Evolutionary conservation across 768 basidiomycete genomes (phyloP), one percentile per base, ranked within the genome.

Genomic region (Exidia glandulosa): DNA sequence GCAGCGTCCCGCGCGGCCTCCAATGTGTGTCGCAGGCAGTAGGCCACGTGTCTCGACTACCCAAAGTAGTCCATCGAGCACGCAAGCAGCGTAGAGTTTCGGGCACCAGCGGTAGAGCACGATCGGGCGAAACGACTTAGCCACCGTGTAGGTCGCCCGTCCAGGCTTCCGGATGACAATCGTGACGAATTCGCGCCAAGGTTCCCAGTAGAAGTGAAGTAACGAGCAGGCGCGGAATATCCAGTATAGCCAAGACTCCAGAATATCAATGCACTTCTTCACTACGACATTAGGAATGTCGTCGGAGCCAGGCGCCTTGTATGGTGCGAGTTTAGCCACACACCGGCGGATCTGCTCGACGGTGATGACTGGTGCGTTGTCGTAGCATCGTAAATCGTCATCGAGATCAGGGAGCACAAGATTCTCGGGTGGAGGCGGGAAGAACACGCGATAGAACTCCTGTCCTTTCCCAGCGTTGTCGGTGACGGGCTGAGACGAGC

Each of bases 111-210:
- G 61, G 2, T 75, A 65, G 0, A 78, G 71, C 0, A 69, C 70
- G 2, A 80, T 76, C 0, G 75, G 78, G 0, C 71, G 58, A 47
- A 74, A 75, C 0, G 75, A 68, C 32, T 72, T 74, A 0, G 76
- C 57, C 0, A 65, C 31, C 0, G 65, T 57, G 63, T 80, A 79
- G 61, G 69, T 56, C 0, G 67, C 57, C 34, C 70, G 69, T 0
- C 73, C 72, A 0, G 74, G 75, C 57, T 80, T 79, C 0, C 65
- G 57, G 0, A 77, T 62, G 0, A 75, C 67, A 0, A 73, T 59
- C 0, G 71, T 74, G 0, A 60, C 68, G 30, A 66, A 73, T 0
- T 62, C 14, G 14, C 62, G 61, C 73, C 74, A 77, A 10, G 34
- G 25, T 31, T 62, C 48, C 13, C 55, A 36, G 45, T 58, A 58